These are phyloP conservation scores for Platanthera zijinensis DNA, from an alignment of 106 monocot genomes.

Conservation along the genomic window DNA sequence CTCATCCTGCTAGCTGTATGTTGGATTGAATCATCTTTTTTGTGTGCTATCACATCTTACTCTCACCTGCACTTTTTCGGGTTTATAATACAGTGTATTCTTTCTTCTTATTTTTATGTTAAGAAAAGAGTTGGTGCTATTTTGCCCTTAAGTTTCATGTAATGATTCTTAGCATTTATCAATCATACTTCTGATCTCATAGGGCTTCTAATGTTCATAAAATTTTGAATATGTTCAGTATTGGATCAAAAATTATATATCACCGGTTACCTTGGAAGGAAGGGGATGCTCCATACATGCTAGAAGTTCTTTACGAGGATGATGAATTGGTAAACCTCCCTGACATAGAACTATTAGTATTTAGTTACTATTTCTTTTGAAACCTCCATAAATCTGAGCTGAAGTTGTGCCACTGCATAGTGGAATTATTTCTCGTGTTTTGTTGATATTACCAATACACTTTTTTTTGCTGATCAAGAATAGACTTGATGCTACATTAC, in stretches of 20 bases:
- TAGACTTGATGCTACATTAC: too few relatives aligned
- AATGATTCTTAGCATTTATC: neutral
- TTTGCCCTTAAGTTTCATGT: neutral
- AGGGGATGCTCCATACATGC: slow-evolving; percentile 5
- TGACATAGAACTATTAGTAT: neutral
- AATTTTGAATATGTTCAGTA: neutral
- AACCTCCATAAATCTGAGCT: neutral
- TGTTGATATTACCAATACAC: neutral
- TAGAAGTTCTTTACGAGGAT: slow-evolving; percentile 28
- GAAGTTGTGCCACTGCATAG: neutral
- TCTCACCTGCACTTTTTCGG: neutral
- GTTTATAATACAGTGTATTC: neutral
- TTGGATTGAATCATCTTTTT: neutral
- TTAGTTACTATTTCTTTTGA: neutral
- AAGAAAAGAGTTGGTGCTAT: neutral
- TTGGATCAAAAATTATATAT: slow-evolving; percentile 18
- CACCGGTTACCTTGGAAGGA: slow-evolving; percentile 19
- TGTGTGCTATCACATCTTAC: neutral
- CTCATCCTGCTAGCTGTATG: neutral
- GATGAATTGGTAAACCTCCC: slow-evolving; percentile 13
- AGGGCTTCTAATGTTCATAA: neutral
- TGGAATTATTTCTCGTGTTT: neutral
- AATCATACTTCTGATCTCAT: neutral
- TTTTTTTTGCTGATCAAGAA: too few relatives aligned
- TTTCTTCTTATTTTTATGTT: neutral